A percentile compares a stretch with the other conserved stretches of the same genome.
These are phyloP conservation scores for Hygrophorus russula DNA, from an alignment of 768 basidiomycete genomes.

Conservation along the genomic window DNA sequence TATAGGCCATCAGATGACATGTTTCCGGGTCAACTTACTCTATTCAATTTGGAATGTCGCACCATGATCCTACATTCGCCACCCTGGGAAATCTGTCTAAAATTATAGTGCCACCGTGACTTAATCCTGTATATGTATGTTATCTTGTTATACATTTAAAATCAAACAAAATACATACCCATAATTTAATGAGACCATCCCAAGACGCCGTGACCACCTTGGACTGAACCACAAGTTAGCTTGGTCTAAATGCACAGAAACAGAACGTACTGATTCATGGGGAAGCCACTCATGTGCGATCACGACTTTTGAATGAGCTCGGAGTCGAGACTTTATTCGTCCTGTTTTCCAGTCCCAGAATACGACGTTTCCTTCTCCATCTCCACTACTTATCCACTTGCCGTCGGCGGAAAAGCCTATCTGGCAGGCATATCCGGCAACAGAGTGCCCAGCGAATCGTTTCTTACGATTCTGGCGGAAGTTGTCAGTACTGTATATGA, in stretches of 20 bases:
- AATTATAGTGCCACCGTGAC: background rate
- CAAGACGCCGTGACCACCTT: constrained; percentile 96
- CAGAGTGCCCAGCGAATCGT: constrained; percentile 92
- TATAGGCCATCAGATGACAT: too few relatives aligned
- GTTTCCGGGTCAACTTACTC: too few relatives aligned
- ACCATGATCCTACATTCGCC: too few relatives aligned
- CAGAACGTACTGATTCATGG: constrained; percentile 77
- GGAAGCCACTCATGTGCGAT: constrained; percentile 98
- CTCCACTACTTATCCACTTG: constrained; percentile 96
- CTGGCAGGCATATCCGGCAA: constrained; percentile 95
- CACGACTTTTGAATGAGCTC: constrained; percentile 91
- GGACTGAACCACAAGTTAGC: constrained; percentile 43
- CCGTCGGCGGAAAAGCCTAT: constrained; percentile 98
- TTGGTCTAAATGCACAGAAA: constrained; percentile 31
- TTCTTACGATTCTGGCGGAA: constrained; percentile 99
- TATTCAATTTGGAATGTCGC: too few relatives aligned
- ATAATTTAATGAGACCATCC: constrained; percentile 97
- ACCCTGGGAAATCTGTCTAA: too few relatives aligned
- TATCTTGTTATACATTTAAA: constrained; percentile 1
- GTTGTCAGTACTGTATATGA: constrained; percentile 95
- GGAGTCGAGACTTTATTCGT: constrained; percentile 81
- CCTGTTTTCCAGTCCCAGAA: constrained; percentile 99
- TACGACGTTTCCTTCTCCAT: constrained; percentile 88
- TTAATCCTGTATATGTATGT: constrained; percentile 24
- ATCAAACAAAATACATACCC: constrained; percentile 42